phyloP scores from a whole-genome alignment of 495 filamentous ascomycete genomes.

The Trichoderma asperelloides region DNA sequence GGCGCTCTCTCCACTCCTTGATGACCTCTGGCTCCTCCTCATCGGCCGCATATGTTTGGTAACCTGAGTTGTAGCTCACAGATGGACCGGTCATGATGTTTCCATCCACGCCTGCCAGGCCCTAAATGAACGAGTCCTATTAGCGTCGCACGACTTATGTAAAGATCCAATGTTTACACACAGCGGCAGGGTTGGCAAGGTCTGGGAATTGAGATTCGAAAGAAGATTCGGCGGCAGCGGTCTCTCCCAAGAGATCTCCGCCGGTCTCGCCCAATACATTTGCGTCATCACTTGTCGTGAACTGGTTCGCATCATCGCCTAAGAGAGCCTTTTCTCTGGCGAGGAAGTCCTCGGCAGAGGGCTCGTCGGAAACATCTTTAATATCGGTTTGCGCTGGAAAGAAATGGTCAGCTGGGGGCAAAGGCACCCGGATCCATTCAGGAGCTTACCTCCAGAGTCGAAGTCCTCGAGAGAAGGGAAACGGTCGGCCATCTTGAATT shows the following conservation, averaged over 20 bases:
- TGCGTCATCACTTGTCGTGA: conserved; percentile 70
- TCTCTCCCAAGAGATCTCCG: conserved; percentile 69
- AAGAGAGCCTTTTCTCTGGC: conserved; percentile 79
- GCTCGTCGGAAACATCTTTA: conserved; percentile 29
- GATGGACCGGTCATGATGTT: conserved; percentile 75
- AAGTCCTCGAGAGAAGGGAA: conserved; percentile 97
- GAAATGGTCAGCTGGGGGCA: conserved; percentile 11
- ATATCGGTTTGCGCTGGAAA: conserved; percentile 37
- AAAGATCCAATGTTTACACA: neutral
- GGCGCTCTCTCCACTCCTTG: conserved; percentile 84
- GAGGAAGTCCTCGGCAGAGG: conserved; percentile 69
- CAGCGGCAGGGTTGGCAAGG: conserved; percentile 48
- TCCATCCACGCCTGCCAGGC: conserved; percentile 73
- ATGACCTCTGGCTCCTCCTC: conserved; percentile 86
- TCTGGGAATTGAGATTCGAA: conserved; percentile 88
- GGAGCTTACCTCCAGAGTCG: conserved; percentile 63
- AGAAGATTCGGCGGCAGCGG: conserved; percentile 42
- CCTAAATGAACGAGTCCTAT: conserved; percentile 33
- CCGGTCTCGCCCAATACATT: conserved; percentile 47
- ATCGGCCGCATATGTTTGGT: conserved; percentile 39
- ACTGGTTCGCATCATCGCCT: conserved; percentile 88
- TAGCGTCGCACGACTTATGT: neutral
- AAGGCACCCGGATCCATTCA: neutral
- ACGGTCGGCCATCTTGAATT: conserved; percentile 72
- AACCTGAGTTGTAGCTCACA: conserved; percentile 63